Evolutionary conservation across 1,139 yeast genomes (phyloP), one percentile per base, ranked within the genome.

Genomic region (Entelexis paramagnoliae): DNA sequence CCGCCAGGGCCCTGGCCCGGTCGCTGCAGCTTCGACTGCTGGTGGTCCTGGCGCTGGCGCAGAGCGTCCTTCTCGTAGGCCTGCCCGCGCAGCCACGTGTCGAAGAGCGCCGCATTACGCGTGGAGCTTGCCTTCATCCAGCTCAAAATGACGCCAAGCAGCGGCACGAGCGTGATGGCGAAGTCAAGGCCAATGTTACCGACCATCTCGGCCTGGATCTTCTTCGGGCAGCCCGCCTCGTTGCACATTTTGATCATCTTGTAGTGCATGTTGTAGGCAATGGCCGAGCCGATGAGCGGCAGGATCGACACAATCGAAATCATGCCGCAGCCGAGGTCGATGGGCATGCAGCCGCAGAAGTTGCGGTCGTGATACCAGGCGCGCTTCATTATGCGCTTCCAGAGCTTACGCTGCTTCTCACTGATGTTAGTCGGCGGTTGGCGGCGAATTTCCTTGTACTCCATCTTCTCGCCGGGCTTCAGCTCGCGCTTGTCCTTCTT

Each of bases 91-190:
- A 70, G 51, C 61, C 59, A 67, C 9, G 66, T 63, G 52, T 69
- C 87, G 8, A 86, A 73, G 61, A 85, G 62, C 0, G 88, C 87
- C 0, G 95, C 94, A 66, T 88, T 89, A 61, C 95, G 71, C 0
- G 96, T 84, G n/a, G 94, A 84, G 62, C 95, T 84, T 1, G 81
- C 84, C 64, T 85, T 78, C 65, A 89, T 58, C 88, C 95, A 89
- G 14, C 85, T 72, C 54, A 87, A 76, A 46, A 87, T 67, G 2
- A 80, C 72, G 1, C 97, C 96, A 36, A 88, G 67, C 4, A 87
- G 62, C 0, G 97, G 97, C 0, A 91, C 81, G 40, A 89, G 69
- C 2, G 91, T 75, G 41, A 88, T 77, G 35, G 84, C 60, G 48
- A 88, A 72, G 64, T 88, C 96, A 58, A 86, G 66, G 14, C 78